A percentile compares a stretch with the other conserved stretches of the same genome.
phyloP scores from a whole-genome alignment of 306 rosid genomes.

The Alnus rubra region DNA sequence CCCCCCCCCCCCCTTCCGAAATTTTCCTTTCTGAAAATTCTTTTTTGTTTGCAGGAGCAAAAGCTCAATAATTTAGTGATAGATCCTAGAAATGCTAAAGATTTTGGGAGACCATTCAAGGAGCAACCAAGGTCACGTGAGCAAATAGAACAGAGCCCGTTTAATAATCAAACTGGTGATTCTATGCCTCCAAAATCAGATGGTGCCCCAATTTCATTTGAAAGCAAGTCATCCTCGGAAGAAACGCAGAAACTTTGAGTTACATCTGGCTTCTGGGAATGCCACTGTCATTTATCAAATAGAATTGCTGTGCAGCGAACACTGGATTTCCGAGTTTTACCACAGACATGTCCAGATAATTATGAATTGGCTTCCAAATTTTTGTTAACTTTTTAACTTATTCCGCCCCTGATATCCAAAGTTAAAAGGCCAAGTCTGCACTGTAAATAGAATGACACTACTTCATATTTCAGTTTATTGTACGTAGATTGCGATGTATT shows the following conservation, averaged over 20 bases:
- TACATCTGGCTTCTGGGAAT: slow-evolving; percentile 25
- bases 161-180: slow-evolving; percentile 45
- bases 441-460: slow-evolving; percentile 50
- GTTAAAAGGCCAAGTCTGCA: slow-evolving; percentile 35
- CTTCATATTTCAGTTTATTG: slow-evolving; percentile 26
- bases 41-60: slow-evolving; percentile 61
- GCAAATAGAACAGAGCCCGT: slow-evolving; percentile 46
- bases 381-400: slow-evolving; percentile 23
- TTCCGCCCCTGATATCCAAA: slow-evolving; percentile 12
- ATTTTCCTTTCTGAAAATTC: background rate
- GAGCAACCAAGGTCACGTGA: slow-evolving; percentile 46
- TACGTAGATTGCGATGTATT: background rate
- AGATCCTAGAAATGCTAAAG: slow-evolving; percentile 63
- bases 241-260: slow-evolving; percentile 44
- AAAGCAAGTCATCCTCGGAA: slow-evolving; percentile 42
- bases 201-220: slow-evolving; percentile 41
- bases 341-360: slow-evolving; percentile 13
- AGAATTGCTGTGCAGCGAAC: slow-evolving; percentile 13
- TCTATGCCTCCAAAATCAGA: slow-evolving; percentile 39
- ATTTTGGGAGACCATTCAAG: slow-evolving; percentile 64
- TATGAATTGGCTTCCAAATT: slow-evolving; percentile 21
- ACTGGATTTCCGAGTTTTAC: slow-evolving; percentile 18
- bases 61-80: slow-evolving; percentile 52
- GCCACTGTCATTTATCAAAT: background rate
- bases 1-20: too few species aligned